phyloP scores from a whole-genome alignment of 805 yeast species.

The Hanseniaspora guilliermondii region DNA sequence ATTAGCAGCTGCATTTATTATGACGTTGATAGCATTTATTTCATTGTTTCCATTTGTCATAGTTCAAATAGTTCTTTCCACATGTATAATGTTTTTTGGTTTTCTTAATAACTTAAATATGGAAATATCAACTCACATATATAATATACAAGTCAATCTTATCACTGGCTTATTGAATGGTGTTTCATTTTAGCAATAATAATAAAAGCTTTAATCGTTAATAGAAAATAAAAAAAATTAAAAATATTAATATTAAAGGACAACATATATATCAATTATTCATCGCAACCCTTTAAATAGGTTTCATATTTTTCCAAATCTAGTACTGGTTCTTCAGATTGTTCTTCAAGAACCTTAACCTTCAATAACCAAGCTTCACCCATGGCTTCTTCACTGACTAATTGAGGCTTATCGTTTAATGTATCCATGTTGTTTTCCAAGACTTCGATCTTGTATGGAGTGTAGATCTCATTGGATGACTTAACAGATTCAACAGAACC shows the following conservation, averaged over 20 bases:
- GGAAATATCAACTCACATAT: conserved; percentile 2
- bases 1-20: neutral
- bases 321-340: conserved; percentile 38
- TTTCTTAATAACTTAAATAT: neutral
- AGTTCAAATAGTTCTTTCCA: neutral
- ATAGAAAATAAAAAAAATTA: neutral
- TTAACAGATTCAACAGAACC: conserved; percentile 94
- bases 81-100: neutral
- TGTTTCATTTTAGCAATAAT: neutral
- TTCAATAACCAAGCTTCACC: conserved; percentile 91
- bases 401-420: conserved; percentile 58
- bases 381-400: conserved; percentile 79
- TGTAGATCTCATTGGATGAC: conserved; percentile 82
- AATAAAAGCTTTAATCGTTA: neutral
- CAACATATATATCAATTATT: conserved; percentile 26
- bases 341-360: conserved; percentile 42
- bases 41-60: neutral
- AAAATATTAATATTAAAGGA: neutral
- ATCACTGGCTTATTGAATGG: neutral
- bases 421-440: conserved; percentile 50
- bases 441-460: conserved; percentile 72
- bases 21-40: neutral
- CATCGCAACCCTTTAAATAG: conserved; percentile 32
- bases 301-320: conserved; percentile 44
- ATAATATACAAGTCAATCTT: neutral